phyloP scores from a whole-genome alignment of 495 filamentous ascomycete species.

The Cercophora scortea region DNA sequence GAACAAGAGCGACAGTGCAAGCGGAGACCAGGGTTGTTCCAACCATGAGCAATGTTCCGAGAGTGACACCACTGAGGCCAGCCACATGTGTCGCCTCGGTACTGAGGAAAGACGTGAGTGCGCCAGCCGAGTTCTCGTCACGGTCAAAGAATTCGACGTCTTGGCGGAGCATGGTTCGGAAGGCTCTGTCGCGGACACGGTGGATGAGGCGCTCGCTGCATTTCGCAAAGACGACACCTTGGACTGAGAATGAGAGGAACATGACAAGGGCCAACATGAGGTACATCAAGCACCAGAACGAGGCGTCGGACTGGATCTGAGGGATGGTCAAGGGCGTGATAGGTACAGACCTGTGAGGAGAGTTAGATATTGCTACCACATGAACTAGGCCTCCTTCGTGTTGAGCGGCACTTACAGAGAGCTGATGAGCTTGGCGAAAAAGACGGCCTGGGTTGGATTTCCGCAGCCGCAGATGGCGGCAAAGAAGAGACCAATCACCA shows the following conservation, averaged over 20 bases:
- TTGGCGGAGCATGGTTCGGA: slow-evolving; percentile 81
- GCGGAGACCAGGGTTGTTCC: slow-evolving; percentile 65
- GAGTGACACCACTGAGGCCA: slow-evolving; percentile 71
- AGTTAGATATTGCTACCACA: slow-evolving; percentile 10
- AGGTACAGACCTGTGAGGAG: slow-evolving; percentile 21
- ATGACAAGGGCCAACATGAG: slow-evolving; percentile 80
- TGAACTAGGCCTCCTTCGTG: neutral
- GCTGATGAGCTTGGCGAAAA: slow-evolving; percentile 83
- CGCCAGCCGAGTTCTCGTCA: slow-evolving; percentile 75
- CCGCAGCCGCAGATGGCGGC: slow-evolving; percentile 75
- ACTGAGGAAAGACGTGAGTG: slow-evolving; percentile 75
- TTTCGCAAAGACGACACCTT: slow-evolving; percentile 69
- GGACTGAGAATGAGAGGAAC: slow-evolving; percentile 58
- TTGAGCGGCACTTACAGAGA: slow-evolving; percentile 25
- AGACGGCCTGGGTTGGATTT: slow-evolving; percentile 80
- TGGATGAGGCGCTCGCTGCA: slow-evolving; percentile 75
- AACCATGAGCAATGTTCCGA: slow-evolving; percentile 73
- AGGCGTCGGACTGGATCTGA: slow-evolving; percentile 53
- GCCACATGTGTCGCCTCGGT: slow-evolving; percentile 81
- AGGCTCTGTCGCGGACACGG: slow-evolving; percentile 69
- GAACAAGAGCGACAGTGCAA: slow-evolving; percentile 53
- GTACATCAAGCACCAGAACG: slow-evolving; percentile 94
- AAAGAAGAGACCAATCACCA: slow-evolving; percentile 70
- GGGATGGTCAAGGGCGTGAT: slow-evolving; percentile 25
- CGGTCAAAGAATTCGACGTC: slow-evolving; percentile 84